Evolutionary conservation across 2,329 filamentous ascomycete genomes (phyloP), one percentile per base, ranked within the genome.

Genomic region (Alternaria metachromatica): DNA sequence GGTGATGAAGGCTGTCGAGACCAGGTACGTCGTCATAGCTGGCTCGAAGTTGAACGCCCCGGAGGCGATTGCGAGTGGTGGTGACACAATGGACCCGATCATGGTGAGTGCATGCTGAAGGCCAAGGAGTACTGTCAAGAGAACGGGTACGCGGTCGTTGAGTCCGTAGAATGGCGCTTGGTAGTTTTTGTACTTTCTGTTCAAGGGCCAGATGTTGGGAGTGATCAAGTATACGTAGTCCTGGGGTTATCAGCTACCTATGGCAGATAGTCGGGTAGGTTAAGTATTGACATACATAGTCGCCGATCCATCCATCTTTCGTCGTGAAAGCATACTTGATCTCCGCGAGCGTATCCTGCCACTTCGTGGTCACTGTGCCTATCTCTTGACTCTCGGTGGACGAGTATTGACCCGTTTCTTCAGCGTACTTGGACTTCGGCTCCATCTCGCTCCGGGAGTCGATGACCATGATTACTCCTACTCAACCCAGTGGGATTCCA

Each of bases 251-350:
- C 30, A 58, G 54, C n/a, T 62, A 41, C 23, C 25, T 25, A 12
- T 33, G 15, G 13, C 25, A 43, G 49, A 11, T 33, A 6, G 37
- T 26, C 10, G 23, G 9, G 41, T n/a, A 48, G 33, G 33, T n/a
- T 37, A 8, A 48, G 60, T 3, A 28, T 28, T 15, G 21, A 18
- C 68, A 25, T 67, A 81, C 80, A 72, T 81, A 81, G 69, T 81
- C 75, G 12, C 80, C 80, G 53, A 81, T 58, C 78, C 78, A 82
- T 3, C 80, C 78, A 66, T 80, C 78, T 45, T 72, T 74, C 49
- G 74, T 79, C 4, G 75, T 76, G 53, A 81, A 77, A 15, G 77
- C 77, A 60, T 78, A 73, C 60, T 75, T 78, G 48, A 68, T 33
- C 23, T 68, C 65, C 4, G 60, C 53, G 20, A 67, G 33, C 21